Evolutionary conservation across 305 asterid genomes (phyloP).

Genomic region (Vinca major): DNA sequence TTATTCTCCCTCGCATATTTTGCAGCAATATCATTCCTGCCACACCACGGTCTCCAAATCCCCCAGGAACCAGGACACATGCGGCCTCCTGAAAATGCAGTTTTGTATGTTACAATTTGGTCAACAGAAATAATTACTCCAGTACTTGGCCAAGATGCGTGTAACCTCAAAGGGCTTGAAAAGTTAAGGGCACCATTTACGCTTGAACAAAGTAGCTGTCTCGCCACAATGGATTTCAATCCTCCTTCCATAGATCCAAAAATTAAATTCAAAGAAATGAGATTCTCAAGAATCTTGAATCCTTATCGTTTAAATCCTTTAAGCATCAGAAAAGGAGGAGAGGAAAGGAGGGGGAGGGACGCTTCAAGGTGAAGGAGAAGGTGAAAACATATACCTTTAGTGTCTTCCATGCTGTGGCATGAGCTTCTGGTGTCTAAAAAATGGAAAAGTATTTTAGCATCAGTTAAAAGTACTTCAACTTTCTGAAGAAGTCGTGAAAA

Average conservation of each 20-base stretch:
- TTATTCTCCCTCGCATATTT: slow-evolving; percentile 80
- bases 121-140: neutral
- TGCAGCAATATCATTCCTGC: slow-evolving; percentile 93
- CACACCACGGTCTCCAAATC: slow-evolving; percentile 98
- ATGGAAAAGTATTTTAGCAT: slow-evolving; percentile 13
- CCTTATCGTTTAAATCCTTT: neutral
- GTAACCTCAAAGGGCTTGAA: neutral
- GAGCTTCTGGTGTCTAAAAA: slow-evolving; percentile 72
- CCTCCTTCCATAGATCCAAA: neutral
- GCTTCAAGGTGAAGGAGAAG: neutral
- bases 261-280: neutral
- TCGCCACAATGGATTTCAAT: neutral
- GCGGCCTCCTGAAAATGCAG: slow-evolving; percentile 56
- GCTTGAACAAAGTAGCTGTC: neutral
- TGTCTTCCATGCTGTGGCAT: slow-evolving; percentile 76
- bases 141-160: neutral
- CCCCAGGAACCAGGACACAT: slow-evolving; percentile 96
- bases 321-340: neutral
- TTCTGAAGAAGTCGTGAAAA: neutral
- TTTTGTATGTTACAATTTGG: neutral
- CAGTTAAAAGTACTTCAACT: neutral
- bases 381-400: slow-evolving; percentile 40
- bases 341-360: neutral
- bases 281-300: neutral
- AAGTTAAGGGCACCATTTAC: too few relatives aligned